Conservation (phyloP, 2,329 filamentous ascomycete species). For the Ascosphaera apis region DNA sequence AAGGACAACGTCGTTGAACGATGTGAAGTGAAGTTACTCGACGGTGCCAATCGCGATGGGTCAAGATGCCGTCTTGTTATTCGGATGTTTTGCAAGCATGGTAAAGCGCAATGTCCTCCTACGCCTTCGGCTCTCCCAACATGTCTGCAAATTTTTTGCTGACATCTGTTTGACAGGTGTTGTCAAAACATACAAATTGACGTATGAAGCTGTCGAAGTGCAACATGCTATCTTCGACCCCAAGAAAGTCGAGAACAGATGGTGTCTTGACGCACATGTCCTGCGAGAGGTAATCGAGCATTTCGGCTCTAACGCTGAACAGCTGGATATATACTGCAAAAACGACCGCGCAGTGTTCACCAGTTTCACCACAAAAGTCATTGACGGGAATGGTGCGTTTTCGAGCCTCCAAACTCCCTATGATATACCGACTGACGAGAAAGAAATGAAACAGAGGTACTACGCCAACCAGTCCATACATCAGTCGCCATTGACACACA, state of each 20-base stretch:
- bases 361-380: slow-evolving; percentile 42
- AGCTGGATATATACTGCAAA: slow-evolving; percentile 37
- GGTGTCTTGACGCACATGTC: slow-evolving; percentile 33
- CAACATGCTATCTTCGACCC: slow-evolving; percentile 42
- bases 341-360: slow-evolving; percentile 37
- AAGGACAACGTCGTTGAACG: slow-evolving; percentile 37
- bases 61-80: slow-evolving; percentile 37
- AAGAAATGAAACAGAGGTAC: slow-evolving; percentile 24
- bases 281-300: slow-evolving; percentile 39
- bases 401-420: background rate
- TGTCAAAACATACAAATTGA: slow-evolving; percentile 41
- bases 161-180: slow-evolving; percentile 32
- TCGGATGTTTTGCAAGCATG: slow-evolving; percentile 38
- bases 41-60: slow-evolving; percentile 24
- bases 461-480: slow-evolving; percentile 42
- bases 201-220: slow-evolving; percentile 37
- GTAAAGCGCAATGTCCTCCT: slow-evolving; percentile 11
- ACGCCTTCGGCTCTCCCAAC: too few species aligned
- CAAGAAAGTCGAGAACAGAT: slow-evolving; percentile 30
- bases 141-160: background rate
- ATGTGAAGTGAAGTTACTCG: slow-evolving; percentile 37
- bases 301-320: slow-evolving; percentile 40
- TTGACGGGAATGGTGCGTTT: slow-evolving; percentile 31
- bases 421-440: background rate
- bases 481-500: slow-evolving; percentile 37